phyloP scores from a whole-genome alignment of 1,284 basidiomycete genomes.

The Cryptococcus sp. region DNA sequence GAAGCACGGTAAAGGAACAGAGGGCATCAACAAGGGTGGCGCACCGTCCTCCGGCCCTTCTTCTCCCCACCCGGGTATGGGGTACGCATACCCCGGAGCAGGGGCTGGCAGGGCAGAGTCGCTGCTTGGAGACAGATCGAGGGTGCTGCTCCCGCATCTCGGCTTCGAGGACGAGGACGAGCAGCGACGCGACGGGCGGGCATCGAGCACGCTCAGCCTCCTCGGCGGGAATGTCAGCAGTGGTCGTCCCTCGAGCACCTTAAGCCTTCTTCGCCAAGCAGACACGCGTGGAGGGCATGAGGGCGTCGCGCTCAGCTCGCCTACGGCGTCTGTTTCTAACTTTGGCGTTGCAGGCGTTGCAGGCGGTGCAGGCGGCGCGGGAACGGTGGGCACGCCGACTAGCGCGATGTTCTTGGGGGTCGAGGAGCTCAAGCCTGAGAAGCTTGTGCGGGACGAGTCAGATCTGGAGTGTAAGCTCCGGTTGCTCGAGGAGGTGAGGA shows the following conservation, averaged over 20 bases:
- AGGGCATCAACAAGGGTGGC: background rate
- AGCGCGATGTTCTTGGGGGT: conserved; percentile 8
- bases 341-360: background rate
- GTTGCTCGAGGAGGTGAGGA: conserved; percentile 44
- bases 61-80: conserved; percentile 2
- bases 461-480: conserved; percentile 39
- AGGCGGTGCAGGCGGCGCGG: too few species aligned
- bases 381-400: conserved; percentile 7
- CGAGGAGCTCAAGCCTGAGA: conserved; percentile 13
- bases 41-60: conserved; percentile 2
- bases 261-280: conserved; percentile 16
- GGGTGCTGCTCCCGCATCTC: conserved; percentile 21
- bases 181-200: conserved; percentile 3
- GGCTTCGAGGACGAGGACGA: conserved; percentile 17
- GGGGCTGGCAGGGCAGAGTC: conserved; percentile 1
- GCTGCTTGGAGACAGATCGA: conserved; percentile 4
- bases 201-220: conserved; percentile 20
- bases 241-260: conserved; percentile 16
- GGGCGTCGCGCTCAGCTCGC: conserved; percentile 13
- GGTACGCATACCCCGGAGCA: background rate
- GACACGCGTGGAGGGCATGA: conserved; percentile 15
- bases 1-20: conserved; percentile 59
- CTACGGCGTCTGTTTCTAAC: conserved; percentile 1
- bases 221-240: background rate
- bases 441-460: conserved; percentile 13